These are phyloP conservation scores for Puccinia coronata DNA, from an alignment of 1,284 basidiomycete genomes.

Conservation along the genomic window DNA sequence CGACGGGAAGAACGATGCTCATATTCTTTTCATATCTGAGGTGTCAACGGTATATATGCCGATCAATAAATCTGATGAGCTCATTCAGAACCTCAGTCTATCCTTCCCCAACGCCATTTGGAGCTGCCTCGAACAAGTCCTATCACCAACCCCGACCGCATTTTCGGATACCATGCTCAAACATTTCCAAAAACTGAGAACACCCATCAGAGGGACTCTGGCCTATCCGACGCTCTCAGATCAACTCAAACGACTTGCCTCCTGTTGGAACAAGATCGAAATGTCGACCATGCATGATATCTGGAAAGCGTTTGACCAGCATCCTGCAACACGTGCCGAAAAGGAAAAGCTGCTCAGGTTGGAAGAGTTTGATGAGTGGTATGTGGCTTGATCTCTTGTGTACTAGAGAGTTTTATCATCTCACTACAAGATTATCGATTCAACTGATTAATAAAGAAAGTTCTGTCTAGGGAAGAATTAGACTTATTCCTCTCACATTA, in stretches of 20 bases:
- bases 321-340: background rate
- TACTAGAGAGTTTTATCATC: background rate
- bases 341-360: constrained; percentile 20
- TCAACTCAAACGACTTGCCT: constrained; percentile 18
- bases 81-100: constrained; percentile 19
- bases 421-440: background rate
- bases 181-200: constrained; percentile 44
- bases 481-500: constrained; percentile 49
- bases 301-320: constrained; percentile 37
- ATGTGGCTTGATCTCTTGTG: background rate
- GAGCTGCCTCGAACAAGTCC: constrained; percentile 46
- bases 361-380: constrained; percentile 50
- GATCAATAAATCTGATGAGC: constrained; percentile 22
- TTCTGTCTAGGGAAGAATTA: constrained; percentile 46
- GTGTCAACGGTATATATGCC: constrained; percentile 50
- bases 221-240: constrained; percentile 39
- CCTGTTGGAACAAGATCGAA: constrained; percentile 27
- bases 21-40: constrained; percentile 47
- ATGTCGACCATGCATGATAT: constrained; percentile 42
- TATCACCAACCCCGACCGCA: constrained; percentile 22
- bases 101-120: constrained; percentile 32
- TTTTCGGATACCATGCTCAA: constrained; percentile 45
- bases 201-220: constrained; percentile 42
- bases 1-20: background rate
- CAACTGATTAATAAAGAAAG: constrained; percentile 14